These are phyloP conservation scores for Escovopsis weberi DNA, from an alignment of 2,329 filamentous ascomycete species.

Conservation along the genomic window DNA sequence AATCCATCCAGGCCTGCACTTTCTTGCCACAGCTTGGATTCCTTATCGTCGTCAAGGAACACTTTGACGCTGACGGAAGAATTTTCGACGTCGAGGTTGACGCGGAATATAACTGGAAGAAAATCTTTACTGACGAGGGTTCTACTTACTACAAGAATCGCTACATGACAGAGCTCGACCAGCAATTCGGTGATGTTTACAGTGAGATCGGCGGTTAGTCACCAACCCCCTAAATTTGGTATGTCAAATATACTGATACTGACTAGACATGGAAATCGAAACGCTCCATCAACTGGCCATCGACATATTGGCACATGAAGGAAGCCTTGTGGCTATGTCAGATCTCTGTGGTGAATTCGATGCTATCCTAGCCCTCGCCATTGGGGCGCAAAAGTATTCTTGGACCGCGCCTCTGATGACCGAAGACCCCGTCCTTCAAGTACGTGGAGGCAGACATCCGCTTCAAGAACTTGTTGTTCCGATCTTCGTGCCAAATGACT, in stretches of 20 bases:
- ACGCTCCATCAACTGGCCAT: constrained; percentile 67
- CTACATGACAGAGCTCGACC: constrained; percentile 68
- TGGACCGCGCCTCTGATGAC: constrained; percentile 58
- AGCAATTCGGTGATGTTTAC: constrained; percentile 71
- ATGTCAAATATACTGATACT: constrained; percentile 9
- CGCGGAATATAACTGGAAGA: constrained; percentile 45
- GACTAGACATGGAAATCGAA: constrained; percentile 69
- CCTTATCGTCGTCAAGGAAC: constrained; percentile 55
- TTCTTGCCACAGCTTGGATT: constrained; percentile 91
- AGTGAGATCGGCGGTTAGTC: constrained; percentile 61
- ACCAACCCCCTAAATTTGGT: too few relatives aligned
- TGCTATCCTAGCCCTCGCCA: constrained; percentile 64
- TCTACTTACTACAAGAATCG: constrained; percentile 76
- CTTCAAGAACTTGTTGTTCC: constrained; percentile 74
- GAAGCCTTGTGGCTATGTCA: constrained; percentile 52
- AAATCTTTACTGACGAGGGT: constrained; percentile 57
- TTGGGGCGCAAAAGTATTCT: constrained; percentile 61
- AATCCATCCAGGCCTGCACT: constrained; percentile 56
- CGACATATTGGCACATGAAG: constrained; percentile 53
- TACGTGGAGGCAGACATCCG: constrained; percentile 69
- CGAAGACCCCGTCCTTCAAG: constrained; percentile 52
- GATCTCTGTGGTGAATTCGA: constrained; percentile 79
- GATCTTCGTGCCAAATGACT: constrained; percentile 73
- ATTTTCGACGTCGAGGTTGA: constrained; percentile 49
- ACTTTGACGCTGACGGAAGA: constrained; percentile 35